Evolutionary conservation across 2,329 filamentous ascomycete species (phyloP).

Genomic region (Allantophomopsis cytisporea): DNA sequence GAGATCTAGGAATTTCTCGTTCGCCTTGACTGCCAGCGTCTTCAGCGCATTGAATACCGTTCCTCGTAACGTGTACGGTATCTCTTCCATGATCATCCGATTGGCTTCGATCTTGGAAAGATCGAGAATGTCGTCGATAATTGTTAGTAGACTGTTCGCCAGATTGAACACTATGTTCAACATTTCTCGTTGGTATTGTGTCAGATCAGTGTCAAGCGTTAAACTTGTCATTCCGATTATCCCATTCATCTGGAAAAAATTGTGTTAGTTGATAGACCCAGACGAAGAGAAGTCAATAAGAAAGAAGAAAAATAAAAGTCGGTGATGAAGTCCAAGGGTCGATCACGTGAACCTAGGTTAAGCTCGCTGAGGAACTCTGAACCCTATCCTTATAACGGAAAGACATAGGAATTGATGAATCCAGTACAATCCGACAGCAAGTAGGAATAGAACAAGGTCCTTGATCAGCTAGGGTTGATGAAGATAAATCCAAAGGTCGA

Average conservation of each 20-base stretch:
- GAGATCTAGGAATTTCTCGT: slow-evolving; percentile 86
- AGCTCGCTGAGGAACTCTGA: too few species aligned
- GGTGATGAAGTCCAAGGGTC: too few species aligned
- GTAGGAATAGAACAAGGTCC: too few species aligned
- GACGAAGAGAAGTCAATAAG: too few species aligned
- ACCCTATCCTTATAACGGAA: too few species aligned
- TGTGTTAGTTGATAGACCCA: too few species aligned
- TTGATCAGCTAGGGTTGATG: too few species aligned
- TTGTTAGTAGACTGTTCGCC: slow-evolving; percentile 89
- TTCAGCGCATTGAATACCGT: slow-evolving; percentile 97
- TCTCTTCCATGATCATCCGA: slow-evolving; percentile 96
- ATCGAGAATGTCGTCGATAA: slow-evolving; percentile 78
- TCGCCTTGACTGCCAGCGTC: slow-evolving; percentile 91
- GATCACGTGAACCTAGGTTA: too few species aligned
- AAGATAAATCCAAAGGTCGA: too few species aligned
- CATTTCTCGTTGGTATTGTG: slow-evolving; percentile 94
- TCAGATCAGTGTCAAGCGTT: slow-evolving; percentile 87
- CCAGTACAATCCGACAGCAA: too few species aligned
- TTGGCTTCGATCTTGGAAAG: slow-evolving; percentile 82
- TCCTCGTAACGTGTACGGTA: slow-evolving; percentile 85
- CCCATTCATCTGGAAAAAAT: slow-evolving; percentile 54
- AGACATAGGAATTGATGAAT: too few species aligned
- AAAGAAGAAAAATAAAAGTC: too few species aligned
- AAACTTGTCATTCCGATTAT: slow-evolving; percentile 98
- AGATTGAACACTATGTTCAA: slow-evolving; percentile 95